phyloP scores from a whole-genome alignment of 192 early-diverging fungal species.

The Coemansia sp. region DNA sequence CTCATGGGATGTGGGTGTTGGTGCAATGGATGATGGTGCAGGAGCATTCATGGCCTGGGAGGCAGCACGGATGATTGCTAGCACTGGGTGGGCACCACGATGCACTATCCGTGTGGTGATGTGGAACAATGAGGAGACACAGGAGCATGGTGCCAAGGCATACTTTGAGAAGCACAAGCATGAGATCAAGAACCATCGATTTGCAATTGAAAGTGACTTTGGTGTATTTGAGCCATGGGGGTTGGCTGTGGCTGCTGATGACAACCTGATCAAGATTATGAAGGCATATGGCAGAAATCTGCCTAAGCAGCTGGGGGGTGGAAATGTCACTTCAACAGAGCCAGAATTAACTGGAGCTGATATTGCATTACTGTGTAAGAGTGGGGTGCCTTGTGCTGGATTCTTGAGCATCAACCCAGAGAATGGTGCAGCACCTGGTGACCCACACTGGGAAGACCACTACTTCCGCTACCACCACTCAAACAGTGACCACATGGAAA shows the following conservation, averaged over 20 bases:
- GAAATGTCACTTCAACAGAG: slow-evolving; percentile 35
- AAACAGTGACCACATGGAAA: slow-evolving; percentile 52
- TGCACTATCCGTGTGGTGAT: slow-evolving; percentile 61
- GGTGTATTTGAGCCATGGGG: slow-evolving; percentile 66
- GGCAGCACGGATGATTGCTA: slow-evolving; percentile 38
- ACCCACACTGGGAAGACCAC: slow-evolving; percentile 43
- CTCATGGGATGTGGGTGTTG: slow-evolving; percentile 55
- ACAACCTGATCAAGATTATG: slow-evolving; percentile 21
- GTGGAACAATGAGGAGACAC: slow-evolving; percentile 63
- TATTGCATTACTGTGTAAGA: slow-evolving; percentile 53
- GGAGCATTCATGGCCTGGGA: slow-evolving; percentile 57
- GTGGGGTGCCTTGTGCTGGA: slow-evolving; percentile 59
- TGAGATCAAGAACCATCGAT: slow-evolving; percentile 35
- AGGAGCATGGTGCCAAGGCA: slow-evolving; percentile 54
- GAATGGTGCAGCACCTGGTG: slow-evolving; percentile 28
- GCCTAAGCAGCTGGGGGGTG: slow-evolving; percentile 37
- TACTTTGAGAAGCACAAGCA: slow-evolving; percentile 50
- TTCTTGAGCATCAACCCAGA: slow-evolving; percentile 51
- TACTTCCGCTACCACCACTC: slow-evolving; percentile 65
- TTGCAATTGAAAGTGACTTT: slow-evolving; percentile 61
- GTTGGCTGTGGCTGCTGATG: slow-evolving; percentile 46
- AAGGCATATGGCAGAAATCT: slow-evolving; percentile 37
- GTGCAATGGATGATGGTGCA: slow-evolving; percentile 61
- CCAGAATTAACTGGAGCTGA: slow-evolving; percentile 50
- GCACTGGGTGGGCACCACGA: slow-evolving; percentile 35